Base-by-base conservation (phyloP, 2,329 filamentous ascomycete species). In the Clarireedia paspali region DNA sequence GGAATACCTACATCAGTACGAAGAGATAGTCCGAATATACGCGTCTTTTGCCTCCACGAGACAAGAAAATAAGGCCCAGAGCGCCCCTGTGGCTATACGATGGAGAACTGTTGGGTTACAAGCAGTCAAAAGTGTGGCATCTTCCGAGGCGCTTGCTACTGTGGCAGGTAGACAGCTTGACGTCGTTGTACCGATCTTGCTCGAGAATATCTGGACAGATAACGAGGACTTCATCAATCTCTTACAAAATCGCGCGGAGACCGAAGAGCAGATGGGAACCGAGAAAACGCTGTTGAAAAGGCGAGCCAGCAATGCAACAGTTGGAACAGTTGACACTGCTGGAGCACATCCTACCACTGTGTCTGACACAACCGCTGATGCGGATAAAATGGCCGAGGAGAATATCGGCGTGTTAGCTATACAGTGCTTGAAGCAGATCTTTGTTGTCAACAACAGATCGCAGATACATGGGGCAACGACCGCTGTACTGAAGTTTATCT, bases 381-480 rank as follows among this genome's bases (percentile, higher is more conserved):
- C 90, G 26, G 94, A 97, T 71, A 89, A 87, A 69, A 75, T 94
- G 58, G 91, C 90, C 1, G 91, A 97, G 71, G 86, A 96, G 73
- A 88, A 95, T 67, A 90, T 91, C 15, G 88, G 88, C 27, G 77
- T 95, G 6, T 75, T 95, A 60, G 92, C 94, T 4, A 77, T 96
- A 64, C 86, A 91, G 65, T 95, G 91, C 67, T 74, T 99, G 55
- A 89, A 92, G 71, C 85, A 87, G 64, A 88, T 96, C 47, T 96
- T 95, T 65, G 78, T 88, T 30, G 83, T 85, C 7, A 90, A 91
- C 60, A 95, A 91, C 66, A 80, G 89, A 55, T 79, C 84, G 7
- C 92, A 96, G 70, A 86, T 95, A 47, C 84, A 91, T 56, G 76
- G 82, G 40, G 90, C 89, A 15, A 94, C 91, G 0, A 75, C 77